phyloP scores from a whole-genome alignment of 768 basidiomycete genomes.

The Coprinopsis sp. region DNA sequence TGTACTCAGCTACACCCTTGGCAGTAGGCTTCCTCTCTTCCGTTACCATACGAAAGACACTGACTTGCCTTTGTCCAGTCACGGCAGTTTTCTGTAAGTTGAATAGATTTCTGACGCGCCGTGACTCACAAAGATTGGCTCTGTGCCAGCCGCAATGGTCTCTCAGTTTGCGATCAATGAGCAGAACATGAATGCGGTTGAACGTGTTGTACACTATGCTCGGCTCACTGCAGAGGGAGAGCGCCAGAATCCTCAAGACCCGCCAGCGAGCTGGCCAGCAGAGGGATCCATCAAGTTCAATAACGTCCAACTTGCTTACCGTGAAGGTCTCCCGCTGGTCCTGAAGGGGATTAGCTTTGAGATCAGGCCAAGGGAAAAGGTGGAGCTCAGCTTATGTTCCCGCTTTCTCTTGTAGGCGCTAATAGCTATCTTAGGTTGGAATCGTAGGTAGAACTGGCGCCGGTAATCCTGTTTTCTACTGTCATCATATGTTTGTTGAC shows the following conservation, averaged over 20 bases:
- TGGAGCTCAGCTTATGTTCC: conserved; percentile 18
- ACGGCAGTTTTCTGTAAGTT: conserved; percentile 43
- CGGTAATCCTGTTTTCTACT: not conserved
- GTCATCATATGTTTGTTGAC: not conserved
- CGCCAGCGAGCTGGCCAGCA: conserved; percentile 44
- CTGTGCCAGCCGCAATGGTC: conserved; percentile 45
- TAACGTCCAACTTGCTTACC: conserved; percentile 54
- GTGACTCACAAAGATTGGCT: conserved; percentile 2
- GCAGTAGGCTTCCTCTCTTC: conserved; percentile 31
- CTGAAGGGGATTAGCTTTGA: conserved; percentile 56
- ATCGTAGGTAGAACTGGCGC: conserved; percentile 14
- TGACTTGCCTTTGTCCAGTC: conserved; percentile 23
- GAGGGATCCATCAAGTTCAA: conserved; percentile 51
- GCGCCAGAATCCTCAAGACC: conserved; percentile 38
- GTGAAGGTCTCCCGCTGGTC: conserved; percentile 60
- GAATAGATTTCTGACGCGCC: not conserved
- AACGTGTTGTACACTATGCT: conserved; percentile 65
- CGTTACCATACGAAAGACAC: not conserved
- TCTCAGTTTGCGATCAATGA: conserved; percentile 55
- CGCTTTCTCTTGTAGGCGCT: not conserved
- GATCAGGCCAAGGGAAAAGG: conserved; percentile 62
- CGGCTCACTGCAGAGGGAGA: conserved; percentile 55
- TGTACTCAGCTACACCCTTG: conserved; percentile 45
- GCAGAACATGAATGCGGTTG: conserved; percentile 71
- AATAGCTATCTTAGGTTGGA: conserved; percentile 13